Evolutionary conservation across 805 yeast genomes (phyloP), one percentile per base, ranked within the genome.

Genomic region (Candida morakotiae): DNA sequence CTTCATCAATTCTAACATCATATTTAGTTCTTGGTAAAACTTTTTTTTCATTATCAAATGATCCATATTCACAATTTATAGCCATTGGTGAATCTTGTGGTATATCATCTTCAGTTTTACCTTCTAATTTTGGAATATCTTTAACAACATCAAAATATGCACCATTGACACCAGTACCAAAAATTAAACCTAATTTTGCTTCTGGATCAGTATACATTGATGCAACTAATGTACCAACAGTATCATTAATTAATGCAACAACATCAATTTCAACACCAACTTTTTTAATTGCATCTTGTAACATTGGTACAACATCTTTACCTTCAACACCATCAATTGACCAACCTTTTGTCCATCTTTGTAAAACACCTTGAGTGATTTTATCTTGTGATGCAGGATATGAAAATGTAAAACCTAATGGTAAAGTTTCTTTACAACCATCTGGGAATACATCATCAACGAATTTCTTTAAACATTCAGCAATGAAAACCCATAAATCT

Each of bases 141-240:
- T 69, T 62, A 37, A 79, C 81, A 34, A 64, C 64, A 53, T 91
- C 98, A 65, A 81, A 89, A 71, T 89, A 91, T 39, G 96, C 96
- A 61, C 97, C 97, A 62, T 91, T 91, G 67, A 91, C 87, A 49
- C 98, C 98, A 34, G 98, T 91, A 58, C 98, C 98, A 60, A 88
- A 91, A 52, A 91, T 91, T 56, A 87, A 77, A 42, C 98, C 98
- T 91, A 89, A 85, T 64, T 82, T 81, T 47, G 96, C 81, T 51
- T 78, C 79, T 25, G 91, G 78, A 58, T 91, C 95, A 36, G 94
- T 77, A 69, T 91, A 91, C 73, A 83, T 79, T 34, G 97, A 88
- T 23, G 98, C 98, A 44, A 91, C 95, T 53, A 91, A 71, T 31
- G 98, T 91, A 61, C 98, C 98, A 34, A 96, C 87, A 47, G 98